Evolutionary conservation across 225 moss, liverwort and hornwort genomes (phyloP), one percentile per base, ranked within the genome.

Genomic region (Pseudisothecium myosuroides): DNA sequence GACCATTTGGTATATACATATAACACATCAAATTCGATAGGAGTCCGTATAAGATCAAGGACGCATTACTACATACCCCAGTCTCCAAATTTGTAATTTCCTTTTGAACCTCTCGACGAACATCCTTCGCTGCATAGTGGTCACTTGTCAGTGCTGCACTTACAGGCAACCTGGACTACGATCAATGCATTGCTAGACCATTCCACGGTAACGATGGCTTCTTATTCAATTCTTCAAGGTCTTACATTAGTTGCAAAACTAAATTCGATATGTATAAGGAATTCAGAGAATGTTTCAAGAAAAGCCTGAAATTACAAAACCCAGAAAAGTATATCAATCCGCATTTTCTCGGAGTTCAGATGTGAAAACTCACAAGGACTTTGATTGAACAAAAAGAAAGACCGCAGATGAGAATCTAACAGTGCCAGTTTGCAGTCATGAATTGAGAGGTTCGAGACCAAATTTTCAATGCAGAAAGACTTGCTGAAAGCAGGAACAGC

Each of bases 1-100:
- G 43, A 84, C 17, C 36, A 76, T 64, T 52, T 45, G 36, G 52
- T 34, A 83, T 41, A 20, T 31, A 37, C 23, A 65, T 83, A 26
- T 37, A 3, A 34, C 41, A 74, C 29, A 68, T 84, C n/a, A 68
- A 39, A 84, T 54, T n/a, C 12, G 47, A 56, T 34, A 88, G 45
- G 50, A 76, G 49, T 49, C 45, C 50, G 58, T 49, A 24, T 29
- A 74, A 74, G 79, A 66, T 41, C 55, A 80, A 65, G 45, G 68
- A 63, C 62, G 80, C 68, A 90, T 68, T 88, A 85, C 75, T 84
- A 89, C 94, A 83, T 91, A 94, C 94, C 94, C 90, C 92, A 65
- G 92, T 86, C 91, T 93, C 92, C 92, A 94, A 88, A 93, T 93
- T 91, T 49, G 87, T 37, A 55, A 93, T 90, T 85, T 94, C 94